These are phyloP conservation scores for Ophiostoma ulmi DNA, from an alignment of 2,329 filamentous ascomycete genomes.

Conservation along the genomic window DNA sequence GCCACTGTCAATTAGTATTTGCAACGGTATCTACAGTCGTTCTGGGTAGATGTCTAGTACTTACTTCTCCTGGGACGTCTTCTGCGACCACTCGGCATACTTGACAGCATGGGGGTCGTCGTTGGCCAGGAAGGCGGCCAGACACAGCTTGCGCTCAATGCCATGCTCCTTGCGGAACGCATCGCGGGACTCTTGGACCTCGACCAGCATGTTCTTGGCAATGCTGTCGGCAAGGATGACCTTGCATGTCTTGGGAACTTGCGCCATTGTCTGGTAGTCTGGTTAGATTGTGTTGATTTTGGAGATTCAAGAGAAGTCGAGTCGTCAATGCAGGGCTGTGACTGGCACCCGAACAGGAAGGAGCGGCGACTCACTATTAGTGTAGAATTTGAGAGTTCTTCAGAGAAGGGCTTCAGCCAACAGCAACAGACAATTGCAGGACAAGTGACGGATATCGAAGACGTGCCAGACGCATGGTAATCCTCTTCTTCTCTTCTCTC, in stretches of 20 bases:
- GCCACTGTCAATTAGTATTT: conserved; percentile 51
- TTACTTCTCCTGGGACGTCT: conserved; percentile 95
- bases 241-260: conserved; percentile 71
- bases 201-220: conserved; percentile 71
- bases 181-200: conserved; percentile 70
- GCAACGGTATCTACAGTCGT: no score
- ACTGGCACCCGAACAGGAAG: background rate
- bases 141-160: conserved; percentile 55
- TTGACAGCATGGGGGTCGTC: conserved; percentile 83
- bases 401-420: conserved; percentile 10
- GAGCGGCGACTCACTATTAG: background rate
- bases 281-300: background rate
- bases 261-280: conserved; percentile 35
- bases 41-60: conserved; percentile 32
- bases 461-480: conserved; percentile 17
- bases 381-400: background rate
- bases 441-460: conserved; percentile 10
- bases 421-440: conserved; percentile 16
- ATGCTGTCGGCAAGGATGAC: conserved; percentile 85
- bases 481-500: conserved; percentile 16
- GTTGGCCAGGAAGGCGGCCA: conserved; percentile 91
- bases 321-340: background rate
- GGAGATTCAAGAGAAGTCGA: background rate
- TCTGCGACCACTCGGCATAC: conserved; percentile 96
- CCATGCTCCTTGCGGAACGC: conserved; percentile 55